Base-by-base conservation (phyloP, 352 stramenopile species). In the Globisporangium spiculum region DNA sequence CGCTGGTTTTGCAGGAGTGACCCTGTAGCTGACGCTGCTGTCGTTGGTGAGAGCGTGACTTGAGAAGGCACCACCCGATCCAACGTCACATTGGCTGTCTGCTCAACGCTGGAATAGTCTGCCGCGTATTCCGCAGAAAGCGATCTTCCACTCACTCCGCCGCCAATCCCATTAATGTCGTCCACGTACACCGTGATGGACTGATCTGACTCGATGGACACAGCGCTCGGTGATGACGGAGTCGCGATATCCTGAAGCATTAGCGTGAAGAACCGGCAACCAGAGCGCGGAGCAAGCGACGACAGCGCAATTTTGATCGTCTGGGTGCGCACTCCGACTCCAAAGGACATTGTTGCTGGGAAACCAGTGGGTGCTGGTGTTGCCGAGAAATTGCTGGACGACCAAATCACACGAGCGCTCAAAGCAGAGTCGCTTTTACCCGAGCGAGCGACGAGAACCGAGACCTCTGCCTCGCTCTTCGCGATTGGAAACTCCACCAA, bases 121-220 rank as follows among this genome's bases (percentile, higher is more conserved):
- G 67, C 54, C 8, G n/a, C 10, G 68, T 88, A 90, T 22, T 54
- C 66, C n/a, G 70, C 50, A 0, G 53, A 58, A 18, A 70, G 6
- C 20, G 59, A 27, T 22, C 52, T 69, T 1, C 62, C 69, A 4
- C 55, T 44, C 22, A 34, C 38, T 3, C 71, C 71, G 58, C 67
- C 60, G 0, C 34, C 62, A 26, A 65, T 68, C 30, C 73, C 78
- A 36, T 88, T 89, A 63, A 78, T 70, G 55, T 86, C 79, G 60
- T 89, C 81, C 24, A 89, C 68, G 48, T 79, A 91, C 61, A 91
- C 24, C 16, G 66, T 72, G 38, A 86, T 55, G 1, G 64, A 57
- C 26, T 66, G 68, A 56, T 90, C 81, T 1, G 48, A 60, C 52
- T 78, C 68, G 32, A 71, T 65, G 0, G 72, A 80, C 5, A 81